Evolutionary conservation across 179 eudicot species (phyloP).

Genomic region (Pouteria campechiana): DNA sequence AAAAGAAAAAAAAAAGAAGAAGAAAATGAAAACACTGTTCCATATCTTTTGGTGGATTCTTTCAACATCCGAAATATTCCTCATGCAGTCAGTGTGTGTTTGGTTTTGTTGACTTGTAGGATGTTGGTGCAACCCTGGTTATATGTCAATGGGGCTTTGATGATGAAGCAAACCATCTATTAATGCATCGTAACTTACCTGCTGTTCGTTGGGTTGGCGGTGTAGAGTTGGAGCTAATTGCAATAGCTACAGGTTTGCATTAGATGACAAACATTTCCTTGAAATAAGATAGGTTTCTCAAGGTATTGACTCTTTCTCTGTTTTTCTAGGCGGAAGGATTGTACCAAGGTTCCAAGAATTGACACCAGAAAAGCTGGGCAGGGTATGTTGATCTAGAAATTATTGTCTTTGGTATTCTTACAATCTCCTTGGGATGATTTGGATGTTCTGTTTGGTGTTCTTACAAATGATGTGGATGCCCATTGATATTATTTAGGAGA

Average conservation of each 20-base stretch:
- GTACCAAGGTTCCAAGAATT: constrained; percentile 96
- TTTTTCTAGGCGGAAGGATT: constrained; percentile 76
- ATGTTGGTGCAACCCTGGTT: constrained; percentile 94
- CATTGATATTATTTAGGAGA: no score
- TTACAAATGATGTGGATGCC: no score
- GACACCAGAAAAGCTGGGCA: constrained; percentile 81
- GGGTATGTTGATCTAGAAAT: constrained; percentile 27
- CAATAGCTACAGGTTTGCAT: constrained; percentile 83
- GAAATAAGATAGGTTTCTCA: not conserved
- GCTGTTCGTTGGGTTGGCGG: constrained; percentile 99
- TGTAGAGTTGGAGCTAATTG: constrained; percentile 91
- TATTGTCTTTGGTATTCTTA: not conserved
- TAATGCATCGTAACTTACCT: constrained; percentile 90
- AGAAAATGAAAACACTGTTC: no score
- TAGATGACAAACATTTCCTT: not conserved
- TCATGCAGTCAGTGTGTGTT: no score
- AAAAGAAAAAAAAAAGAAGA: no score
- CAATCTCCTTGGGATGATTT: not conserved
- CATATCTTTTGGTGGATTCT: no score
- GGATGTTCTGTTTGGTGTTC: no score
- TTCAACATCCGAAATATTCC: no score
- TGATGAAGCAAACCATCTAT: constrained; percentile 92
- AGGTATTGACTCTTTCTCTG: constrained; percentile 3
- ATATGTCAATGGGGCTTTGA: constrained; percentile 99
- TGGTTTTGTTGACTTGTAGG: constrained; percentile 38